These are phyloP conservation scores for Carallia brachiata DNA, from an alignment of 345 rosid genomes.

Conservation along the genomic window DNA sequence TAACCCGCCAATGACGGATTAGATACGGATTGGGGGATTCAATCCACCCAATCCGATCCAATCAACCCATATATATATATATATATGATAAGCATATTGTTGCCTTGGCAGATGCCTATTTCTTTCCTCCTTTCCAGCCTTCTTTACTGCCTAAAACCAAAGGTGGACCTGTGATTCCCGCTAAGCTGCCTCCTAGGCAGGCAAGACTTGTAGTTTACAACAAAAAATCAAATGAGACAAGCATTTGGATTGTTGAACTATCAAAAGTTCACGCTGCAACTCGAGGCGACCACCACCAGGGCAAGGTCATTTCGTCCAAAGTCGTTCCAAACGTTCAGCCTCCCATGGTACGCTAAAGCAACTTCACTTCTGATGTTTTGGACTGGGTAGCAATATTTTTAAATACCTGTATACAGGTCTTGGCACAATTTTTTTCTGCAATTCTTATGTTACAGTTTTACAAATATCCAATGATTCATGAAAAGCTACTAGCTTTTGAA, in stretches of 20 bases:
- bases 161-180: slow-evolving; percentile 80
- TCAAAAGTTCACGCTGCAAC: slow-evolving; percentile 90
- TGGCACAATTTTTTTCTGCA: too few species aligned
- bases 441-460: too few species aligned
- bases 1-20: too few species aligned
- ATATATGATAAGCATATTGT: slow-evolving; percentile 54
- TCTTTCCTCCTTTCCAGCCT: slow-evolving; percentile 95
- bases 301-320: slow-evolving; percentile 72
- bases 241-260: slow-evolving; percentile 74
- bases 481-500: not conserved
- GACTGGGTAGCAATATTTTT: too few species aligned
- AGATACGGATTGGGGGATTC: too few species aligned
- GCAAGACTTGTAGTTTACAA: slow-evolving; percentile 85
- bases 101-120: slow-evolving; percentile 91
- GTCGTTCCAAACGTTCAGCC: slow-evolving; percentile 88
- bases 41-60: too few species aligned
- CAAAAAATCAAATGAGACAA: slow-evolving; percentile 78
- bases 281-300: slow-evolving; percentile 93
- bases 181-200: slow-evolving; percentile 81
- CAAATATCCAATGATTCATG: not conserved
- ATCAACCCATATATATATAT: too few species aligned
- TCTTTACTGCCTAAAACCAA: slow-evolving; percentile 83
- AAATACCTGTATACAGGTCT: not conserved
- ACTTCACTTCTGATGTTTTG: not conserved
- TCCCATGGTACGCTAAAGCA: slow-evolving; percentile 53